phyloP scores from a whole-genome alignment of 305 asterid species.

The Fraxinus greggii region DNA sequence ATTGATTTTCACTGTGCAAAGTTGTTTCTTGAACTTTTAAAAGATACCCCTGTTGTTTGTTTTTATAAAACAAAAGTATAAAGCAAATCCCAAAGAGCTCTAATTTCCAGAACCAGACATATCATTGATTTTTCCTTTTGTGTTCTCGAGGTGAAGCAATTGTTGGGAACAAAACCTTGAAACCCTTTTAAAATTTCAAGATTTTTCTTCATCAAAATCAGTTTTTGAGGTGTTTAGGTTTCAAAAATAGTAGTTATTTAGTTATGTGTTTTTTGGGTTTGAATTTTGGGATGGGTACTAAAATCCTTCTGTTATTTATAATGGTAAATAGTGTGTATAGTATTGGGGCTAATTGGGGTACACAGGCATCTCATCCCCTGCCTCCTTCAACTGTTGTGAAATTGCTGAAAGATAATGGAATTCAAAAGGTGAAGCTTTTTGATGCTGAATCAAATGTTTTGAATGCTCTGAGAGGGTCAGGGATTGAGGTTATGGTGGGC shows the following conservation, averaged over 20 bases:
- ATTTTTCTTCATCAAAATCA: background rate
- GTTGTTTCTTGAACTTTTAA: slow-evolving; percentile 18
- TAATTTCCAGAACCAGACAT: background rate
- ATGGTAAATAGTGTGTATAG: slow-evolving; percentile 40
- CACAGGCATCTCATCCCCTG: slow-evolving; percentile 71
- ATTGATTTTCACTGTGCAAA: slow-evolving; percentile 14
- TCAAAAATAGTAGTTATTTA: background rate
- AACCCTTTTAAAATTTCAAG: background rate
- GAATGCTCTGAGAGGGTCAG: slow-evolving; percentile 69
- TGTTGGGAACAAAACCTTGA: background rate
- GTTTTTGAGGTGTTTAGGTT: background rate
- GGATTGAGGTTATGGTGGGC: slow-evolving; percentile 90
- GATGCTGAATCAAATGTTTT: slow-evolving; percentile 67
- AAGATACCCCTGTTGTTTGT: slow-evolving; percentile 14
- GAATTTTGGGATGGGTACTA: slow-evolving; percentile 16
- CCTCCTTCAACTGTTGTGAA: slow-evolving; percentile 59
- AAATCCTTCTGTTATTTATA: slow-evolving; percentile 18
- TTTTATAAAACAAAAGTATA: slow-evolving; percentile 14
- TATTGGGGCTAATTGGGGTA: slow-evolving; percentile 94
- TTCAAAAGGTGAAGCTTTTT: slow-evolving; percentile 77
- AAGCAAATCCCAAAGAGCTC: background rate
- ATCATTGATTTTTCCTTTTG: background rate
- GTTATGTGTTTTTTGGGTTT: slow-evolving; percentile 27
- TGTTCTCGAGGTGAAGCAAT: background rate
- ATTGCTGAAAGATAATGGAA: slow-evolving; percentile 74